Conservation (phyloP, 306 rosid species). For the Arachis stenosperma region DNA sequence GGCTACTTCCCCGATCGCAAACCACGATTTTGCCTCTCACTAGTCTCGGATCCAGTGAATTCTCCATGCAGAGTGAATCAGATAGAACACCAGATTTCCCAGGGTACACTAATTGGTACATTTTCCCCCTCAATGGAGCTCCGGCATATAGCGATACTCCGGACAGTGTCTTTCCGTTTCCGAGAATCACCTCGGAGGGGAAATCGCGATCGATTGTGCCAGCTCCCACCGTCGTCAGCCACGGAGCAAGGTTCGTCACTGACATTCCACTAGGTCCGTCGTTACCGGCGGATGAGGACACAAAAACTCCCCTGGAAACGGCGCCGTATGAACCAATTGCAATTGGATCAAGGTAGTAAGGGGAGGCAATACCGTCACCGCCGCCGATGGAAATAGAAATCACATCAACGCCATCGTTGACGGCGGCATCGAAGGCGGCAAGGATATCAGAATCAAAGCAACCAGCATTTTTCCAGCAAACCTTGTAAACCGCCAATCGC, state of each 20-base stretch:
- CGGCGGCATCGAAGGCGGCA: constrained; percentile 79
- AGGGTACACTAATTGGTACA: constrained; percentile 75
- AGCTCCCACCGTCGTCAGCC: constrained; percentile 89
- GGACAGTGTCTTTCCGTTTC: constrained; percentile 60
- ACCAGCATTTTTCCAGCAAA: constrained; percentile 86
- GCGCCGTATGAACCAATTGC: constrained; percentile 93
- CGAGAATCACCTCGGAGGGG: constrained; percentile 67
- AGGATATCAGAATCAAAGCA: constrained; percentile 89
- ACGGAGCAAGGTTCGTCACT: constrained; percentile 79
- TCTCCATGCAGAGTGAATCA: constrained; percentile 84
- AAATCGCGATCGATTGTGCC: constrained; percentile 90
- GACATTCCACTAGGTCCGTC: constrained; percentile 86
- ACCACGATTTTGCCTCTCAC: constrained; percentile 76
- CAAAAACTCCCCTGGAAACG: constrained; percentile 70
- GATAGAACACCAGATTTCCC: constrained; percentile 71
- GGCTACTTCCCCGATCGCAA: constrained; percentile 83
- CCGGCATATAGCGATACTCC: constrained; percentile 85
- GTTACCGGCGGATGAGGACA: constrained; percentile 80
- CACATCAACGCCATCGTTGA: constrained; percentile 79
- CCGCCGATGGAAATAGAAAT: constrained; percentile 90
- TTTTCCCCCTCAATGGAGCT: constrained; percentile 56
- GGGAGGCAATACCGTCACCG: constrained; percentile 71
- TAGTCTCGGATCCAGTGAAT: constrained; percentile 64
- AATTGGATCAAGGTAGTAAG: constrained; percentile 85
- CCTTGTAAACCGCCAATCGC: constrained; percentile 78